phyloP scores from a whole-genome alignment of 805 yeast genomes.

The Kazachstania martiniae region DNA sequence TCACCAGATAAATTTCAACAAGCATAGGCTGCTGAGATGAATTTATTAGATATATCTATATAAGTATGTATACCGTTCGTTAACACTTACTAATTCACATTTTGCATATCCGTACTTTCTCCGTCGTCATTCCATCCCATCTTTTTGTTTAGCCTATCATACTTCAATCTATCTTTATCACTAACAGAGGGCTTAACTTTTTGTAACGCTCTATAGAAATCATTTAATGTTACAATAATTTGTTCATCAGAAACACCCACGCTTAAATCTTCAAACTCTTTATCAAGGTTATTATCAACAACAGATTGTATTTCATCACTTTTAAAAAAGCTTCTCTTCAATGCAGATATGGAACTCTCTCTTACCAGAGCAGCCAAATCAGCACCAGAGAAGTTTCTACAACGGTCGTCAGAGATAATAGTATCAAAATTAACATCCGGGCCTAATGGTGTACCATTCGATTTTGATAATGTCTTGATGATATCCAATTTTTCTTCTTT shows the following conservation, averaged over 20 bases:
- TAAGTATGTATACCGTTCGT: conserved; percentile 2
- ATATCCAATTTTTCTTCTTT: conserved; percentile 73
- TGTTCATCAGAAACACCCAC: conserved; percentile 21
- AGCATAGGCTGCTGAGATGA: too few species aligned
- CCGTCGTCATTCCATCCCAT: conserved; percentile 58
- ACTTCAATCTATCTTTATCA: conserved; percentile 69
- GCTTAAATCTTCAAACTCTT: conserved; percentile 32
- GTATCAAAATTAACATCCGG: conserved; percentile 45
- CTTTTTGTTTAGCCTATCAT: conserved; percentile 60
- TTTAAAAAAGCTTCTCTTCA: conserved; percentile 61
- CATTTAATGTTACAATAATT: conserved; percentile 49
- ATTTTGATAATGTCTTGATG: conserved; percentile 58
- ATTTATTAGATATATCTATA: too few species aligned
- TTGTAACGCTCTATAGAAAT: conserved; percentile 60
- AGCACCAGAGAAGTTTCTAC: conserved; percentile 91
- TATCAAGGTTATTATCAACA: conserved; percentile 38
- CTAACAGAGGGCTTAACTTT: conserved; percentile 85
- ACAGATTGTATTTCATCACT: conserved; percentile 33
- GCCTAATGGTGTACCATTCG: conserved; percentile 68
- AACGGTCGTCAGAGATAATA: conserved; percentile 66
- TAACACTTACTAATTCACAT: too few species aligned
- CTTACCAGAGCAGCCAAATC: conserved; percentile 85
- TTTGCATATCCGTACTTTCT: too few species aligned
- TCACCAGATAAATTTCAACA: conserved; percentile 11
- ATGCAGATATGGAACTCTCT: conserved; percentile 87